Evolutionary conservation across 495 filamentous ascomycete species (phyloP).

Genomic region (Parathielavia appendiculata): DNA sequence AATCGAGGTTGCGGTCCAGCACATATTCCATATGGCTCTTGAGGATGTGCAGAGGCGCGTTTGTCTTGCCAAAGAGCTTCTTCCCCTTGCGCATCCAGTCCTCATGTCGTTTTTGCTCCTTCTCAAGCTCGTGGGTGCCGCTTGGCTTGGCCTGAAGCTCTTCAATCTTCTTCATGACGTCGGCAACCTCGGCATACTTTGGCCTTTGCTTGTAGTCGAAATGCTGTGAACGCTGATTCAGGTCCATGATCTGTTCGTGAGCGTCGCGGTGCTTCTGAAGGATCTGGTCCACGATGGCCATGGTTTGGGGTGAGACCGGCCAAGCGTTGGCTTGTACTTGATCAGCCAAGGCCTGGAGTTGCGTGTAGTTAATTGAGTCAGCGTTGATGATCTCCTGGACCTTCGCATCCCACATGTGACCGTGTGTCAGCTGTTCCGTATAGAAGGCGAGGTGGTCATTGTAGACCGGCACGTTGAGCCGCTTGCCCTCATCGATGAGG

Average conservation of each 20-base stretch:
- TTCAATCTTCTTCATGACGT: conserved; percentile 79
- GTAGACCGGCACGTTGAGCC: conserved; percentile 67
- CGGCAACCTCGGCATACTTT: conserved; percentile 82
- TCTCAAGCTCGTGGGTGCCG: conserved; percentile 88
- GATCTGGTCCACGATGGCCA: conserved; percentile 82
- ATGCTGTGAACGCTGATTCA: conserved; percentile 72
- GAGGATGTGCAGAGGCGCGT: conserved; percentile 92
- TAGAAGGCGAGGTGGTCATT: conserved; percentile 73
- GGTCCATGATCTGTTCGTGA: conserved; percentile 73
- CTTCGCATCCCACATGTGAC: conserved; percentile 87
- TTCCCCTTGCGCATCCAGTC: conserved; percentile 99
- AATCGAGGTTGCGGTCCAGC: conserved; percentile 76
- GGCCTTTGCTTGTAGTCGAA: conserved; percentile 73
- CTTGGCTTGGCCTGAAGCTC: conserved; percentile 86
- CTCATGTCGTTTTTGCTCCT: conserved; percentile 91
- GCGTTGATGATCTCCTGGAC: conserved; percentile 88
- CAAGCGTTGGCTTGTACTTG: conserved; percentile 66
- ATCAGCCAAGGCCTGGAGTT: conserved; percentile 82
- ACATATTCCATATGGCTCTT: conserved; percentile 93
- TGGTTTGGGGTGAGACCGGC: conserved; percentile 75
- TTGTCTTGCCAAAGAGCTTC: conserved; percentile 97
- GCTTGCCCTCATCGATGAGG: conserved; percentile 67
- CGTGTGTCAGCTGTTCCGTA: conserved; percentile 66
- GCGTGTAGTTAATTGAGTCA: conserved; percentile 85
- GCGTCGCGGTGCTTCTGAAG: conserved; percentile 95